These are phyloP conservation scores for Pseudocercospora crystallina DNA, from an alignment of 2,329 filamentous ascomycete genomes.

Conservation along the genomic window DNA sequence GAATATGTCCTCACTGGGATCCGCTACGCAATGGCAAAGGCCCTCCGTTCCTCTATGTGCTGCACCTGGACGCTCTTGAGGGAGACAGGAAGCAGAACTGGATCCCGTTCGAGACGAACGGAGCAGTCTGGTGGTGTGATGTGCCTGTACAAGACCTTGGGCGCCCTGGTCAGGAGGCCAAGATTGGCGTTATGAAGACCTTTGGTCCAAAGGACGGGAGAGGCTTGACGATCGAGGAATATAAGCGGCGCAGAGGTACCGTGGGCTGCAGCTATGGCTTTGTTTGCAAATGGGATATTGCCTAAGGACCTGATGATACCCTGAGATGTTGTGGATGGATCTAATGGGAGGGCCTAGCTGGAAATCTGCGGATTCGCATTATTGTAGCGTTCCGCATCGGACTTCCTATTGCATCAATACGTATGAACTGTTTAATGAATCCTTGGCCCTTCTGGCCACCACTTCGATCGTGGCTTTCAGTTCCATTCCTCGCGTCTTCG, in stretches of 20 bases:
- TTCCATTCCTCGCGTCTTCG: no score
- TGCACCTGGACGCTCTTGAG: slow-evolving; percentile 66
- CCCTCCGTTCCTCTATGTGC: slow-evolving; percentile 66
- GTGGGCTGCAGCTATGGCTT: slow-evolving; percentile 50
- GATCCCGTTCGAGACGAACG: slow-evolving; percentile 68
- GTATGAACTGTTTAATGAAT: slow-evolving; percentile 7
- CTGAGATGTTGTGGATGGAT: background rate
- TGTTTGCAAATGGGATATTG: slow-evolving; percentile 57
- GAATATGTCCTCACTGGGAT: slow-evolving; percentile 80
- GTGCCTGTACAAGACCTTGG: slow-evolving; percentile 65
- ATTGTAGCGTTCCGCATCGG: background rate
- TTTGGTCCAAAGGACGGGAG: slow-evolving; percentile 53
- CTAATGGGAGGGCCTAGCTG: background rate
- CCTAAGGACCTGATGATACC: slow-evolving; percentile 27
- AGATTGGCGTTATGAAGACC: slow-evolving; percentile 61
- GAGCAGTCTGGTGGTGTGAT: slow-evolving; percentile 82
- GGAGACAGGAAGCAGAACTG: slow-evolving; percentile 57
- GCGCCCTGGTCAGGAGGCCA: slow-evolving; percentile 65
- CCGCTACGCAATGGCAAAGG: slow-evolving; percentile 66
- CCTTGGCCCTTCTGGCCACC: no score
- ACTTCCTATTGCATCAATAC: slow-evolving; percentile 17
- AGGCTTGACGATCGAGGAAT: slow-evolving; percentile 53
- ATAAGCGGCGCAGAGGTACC: slow-evolving; percentile 48
- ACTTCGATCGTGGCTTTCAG: no score
- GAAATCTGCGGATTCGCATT: background rate